These are phyloP conservation scores for Yarrowia divulgata DNA, from an alignment of 805 yeast genomes.

Conservation along the genomic window DNA sequence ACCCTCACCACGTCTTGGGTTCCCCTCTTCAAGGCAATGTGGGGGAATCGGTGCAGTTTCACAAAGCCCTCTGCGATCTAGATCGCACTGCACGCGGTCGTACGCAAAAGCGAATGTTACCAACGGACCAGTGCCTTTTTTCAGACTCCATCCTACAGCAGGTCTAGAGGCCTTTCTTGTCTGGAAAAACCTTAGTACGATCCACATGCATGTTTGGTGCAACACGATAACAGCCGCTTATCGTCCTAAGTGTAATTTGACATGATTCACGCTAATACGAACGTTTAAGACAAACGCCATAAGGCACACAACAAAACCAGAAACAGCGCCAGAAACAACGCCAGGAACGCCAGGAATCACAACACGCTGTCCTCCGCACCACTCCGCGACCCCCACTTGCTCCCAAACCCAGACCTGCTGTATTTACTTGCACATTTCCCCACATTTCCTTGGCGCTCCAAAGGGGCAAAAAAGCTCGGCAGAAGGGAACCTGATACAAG, in stretches of 20 bases:
- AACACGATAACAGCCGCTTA: conserved; percentile 30
- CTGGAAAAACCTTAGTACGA: no score
- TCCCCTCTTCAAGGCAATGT: conserved; percentile 1
- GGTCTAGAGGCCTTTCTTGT: background rate
- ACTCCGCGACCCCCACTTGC: background rate
- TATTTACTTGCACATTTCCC: conserved; percentile 6
- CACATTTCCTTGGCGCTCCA: conserved; percentile 19
- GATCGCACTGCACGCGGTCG: background rate
- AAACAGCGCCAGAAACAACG: no score
- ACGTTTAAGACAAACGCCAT: no score
- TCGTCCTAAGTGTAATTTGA: background rate
- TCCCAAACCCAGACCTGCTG: conserved; percentile 24
- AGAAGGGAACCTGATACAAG: conserved; percentile 2
- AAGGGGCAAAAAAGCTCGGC: conserved; percentile 30
- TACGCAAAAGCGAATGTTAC: no score
- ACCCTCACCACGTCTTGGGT: background rate
- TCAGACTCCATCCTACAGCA: conserved; percentile 1
- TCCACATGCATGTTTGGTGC: conserved; percentile 13
- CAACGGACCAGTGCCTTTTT: no score
- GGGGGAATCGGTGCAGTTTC: conserved; percentile 7
- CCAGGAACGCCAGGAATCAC: no score
- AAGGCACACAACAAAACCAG: no score
- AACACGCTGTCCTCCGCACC: no score
- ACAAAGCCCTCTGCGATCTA: background rate
- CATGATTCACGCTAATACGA: no score